Percentiles rank a stretch among this genome's conserved stretches.
These are phyloP conservation scores for Erythrophleum ivorense DNA, from an alignment of 331 rosid genomes.

Conservation along the genomic window DNA sequence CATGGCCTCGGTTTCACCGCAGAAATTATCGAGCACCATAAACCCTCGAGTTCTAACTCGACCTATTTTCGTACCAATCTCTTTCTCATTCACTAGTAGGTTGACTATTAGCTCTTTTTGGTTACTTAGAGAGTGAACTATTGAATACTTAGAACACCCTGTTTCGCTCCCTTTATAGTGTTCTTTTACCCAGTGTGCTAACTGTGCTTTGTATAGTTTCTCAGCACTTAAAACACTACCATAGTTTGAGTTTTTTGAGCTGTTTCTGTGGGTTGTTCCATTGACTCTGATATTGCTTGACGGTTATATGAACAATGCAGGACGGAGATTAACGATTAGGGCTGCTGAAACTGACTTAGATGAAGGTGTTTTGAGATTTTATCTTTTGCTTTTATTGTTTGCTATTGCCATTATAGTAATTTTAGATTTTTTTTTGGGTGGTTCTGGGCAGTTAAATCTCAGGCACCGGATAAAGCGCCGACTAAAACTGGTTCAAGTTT, in stretches of 20 bases:
- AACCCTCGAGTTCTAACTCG: conserved; percentile 48
- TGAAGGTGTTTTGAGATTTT: conserved; percentile 1
- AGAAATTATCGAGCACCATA: conserved; percentile 42
- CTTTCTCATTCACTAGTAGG: conserved; percentile 73
- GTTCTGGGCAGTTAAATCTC: background rate
- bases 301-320: conserved; percentile 1
- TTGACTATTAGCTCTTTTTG: conserved; percentile 44
- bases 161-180: conserved; percentile 32
- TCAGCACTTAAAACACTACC: background rate
- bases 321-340: background rate
- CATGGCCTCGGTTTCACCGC: conserved; percentile 60
- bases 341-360: background rate
- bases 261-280: background rate
- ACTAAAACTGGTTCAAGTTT: background rate
- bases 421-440: background rate
- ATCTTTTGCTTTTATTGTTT: background rate
- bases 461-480: background rate
- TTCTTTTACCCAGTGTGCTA: background rate
- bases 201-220: background rate
- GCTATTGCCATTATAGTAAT: background rate
- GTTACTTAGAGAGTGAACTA: conserved; percentile 22
- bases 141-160: conserved; percentile 28
- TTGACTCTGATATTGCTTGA: background rate
- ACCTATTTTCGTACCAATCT: conserved; percentile 43
- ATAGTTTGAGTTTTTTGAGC: background rate